These are phyloP conservation scores for Williopsis jadinii DNA, from an alignment of 1,139 yeast species.

Conservation along the genomic window DNA sequence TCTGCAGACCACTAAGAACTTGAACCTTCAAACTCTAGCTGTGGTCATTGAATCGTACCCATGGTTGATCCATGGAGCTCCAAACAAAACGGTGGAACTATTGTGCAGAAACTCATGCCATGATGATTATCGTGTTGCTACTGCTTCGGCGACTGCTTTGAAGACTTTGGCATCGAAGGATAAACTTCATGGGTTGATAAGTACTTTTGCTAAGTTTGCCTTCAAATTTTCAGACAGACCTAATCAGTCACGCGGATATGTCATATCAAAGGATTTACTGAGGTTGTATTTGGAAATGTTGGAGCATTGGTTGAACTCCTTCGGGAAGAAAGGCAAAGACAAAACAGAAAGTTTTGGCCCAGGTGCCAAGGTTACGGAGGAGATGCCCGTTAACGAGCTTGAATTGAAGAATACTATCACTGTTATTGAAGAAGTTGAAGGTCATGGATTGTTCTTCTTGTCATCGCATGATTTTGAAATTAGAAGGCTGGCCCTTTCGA, in stretches of 20 bases:
- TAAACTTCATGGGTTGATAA: conserved; percentile 66
- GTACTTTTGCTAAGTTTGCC: conserved; percentile 72
- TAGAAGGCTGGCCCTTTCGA: conserved; percentile 67
- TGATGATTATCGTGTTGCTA: conserved; percentile 50
- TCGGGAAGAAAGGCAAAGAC: conserved; percentile 27
- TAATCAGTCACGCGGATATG: conserved; percentile 44
- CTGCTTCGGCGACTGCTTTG: conserved; percentile 57
- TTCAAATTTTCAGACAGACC: conserved; percentile 71
- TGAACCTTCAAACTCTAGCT: conserved; percentile 59
- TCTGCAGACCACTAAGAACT: conserved; percentile 19
- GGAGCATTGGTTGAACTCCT: conserved; percentile 71
- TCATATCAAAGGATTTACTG: conserved; percentile 51
- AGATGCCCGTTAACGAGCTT: conserved; percentile 21
- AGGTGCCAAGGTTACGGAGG: conserved; percentile 5
- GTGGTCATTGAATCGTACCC: conserved; percentile 64
- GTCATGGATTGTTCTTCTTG: conserved; percentile 86
- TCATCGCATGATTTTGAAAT: conserved; percentile 81
- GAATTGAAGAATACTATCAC: conserved; percentile 15
- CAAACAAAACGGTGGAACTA: conserved; percentile 61
- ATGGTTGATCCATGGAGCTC: conserved; percentile 49
- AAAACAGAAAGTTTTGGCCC: conserved; percentile 9
- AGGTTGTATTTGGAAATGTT: conserved; percentile 72
- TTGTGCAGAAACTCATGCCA: conserved; percentile 74
- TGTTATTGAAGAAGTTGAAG: conserved; percentile 45
- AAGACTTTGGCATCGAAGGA: conserved; percentile 58